Percentiles rank a stretch among this genome's conserved stretches.
phyloP scores from a whole-genome alignment of 495 filamentous ascomycete genomes.

The Aspergillus egyptiacus region DNA sequence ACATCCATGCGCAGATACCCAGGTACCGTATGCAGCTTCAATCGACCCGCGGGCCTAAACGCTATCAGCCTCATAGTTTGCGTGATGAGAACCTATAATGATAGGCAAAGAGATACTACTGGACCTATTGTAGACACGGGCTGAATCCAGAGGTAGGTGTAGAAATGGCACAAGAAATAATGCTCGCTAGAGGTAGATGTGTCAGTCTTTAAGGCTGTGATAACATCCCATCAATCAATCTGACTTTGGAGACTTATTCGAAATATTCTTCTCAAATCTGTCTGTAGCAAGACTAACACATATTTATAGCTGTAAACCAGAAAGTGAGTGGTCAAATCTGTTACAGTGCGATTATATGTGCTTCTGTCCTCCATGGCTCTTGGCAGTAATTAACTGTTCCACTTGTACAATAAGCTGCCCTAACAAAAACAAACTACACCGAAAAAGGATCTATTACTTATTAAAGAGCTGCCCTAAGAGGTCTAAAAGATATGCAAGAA shows the following conservation, averaged over 20 bases:
- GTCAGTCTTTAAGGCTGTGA: slow-evolving; percentile 51
- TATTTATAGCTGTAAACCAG: slow-evolving; percentile 5
- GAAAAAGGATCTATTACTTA: too few species aligned
- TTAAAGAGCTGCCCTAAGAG: too few species aligned
- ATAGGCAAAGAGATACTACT: slow-evolving; percentile 2
- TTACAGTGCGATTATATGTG: slow-evolving; percentile 13
- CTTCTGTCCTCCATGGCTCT: too few species aligned
- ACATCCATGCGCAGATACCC: slow-evolving; percentile 51
- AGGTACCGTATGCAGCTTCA: slow-evolving; percentile 45
- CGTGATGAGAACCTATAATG: slow-evolving; percentile 45
- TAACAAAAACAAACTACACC: too few species aligned
- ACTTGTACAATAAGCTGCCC: too few species aligned
- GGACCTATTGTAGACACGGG: neutral
- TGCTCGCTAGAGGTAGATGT: slow-evolving; percentile 48
- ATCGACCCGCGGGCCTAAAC: slow-evolving; percentile 41
- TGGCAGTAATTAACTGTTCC: too few species aligned
- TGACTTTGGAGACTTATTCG: neutral
- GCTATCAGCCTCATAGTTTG: slow-evolving; percentile 51
- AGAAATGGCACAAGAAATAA: slow-evolving; percentile 59
- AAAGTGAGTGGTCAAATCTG: slow-evolving; percentile 17
- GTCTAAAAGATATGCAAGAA: too few species aligned
- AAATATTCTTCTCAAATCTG: too few species aligned
- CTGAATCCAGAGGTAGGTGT: slow-evolving; percentile 33
- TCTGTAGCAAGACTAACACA: too few species aligned
- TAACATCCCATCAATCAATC: slow-evolving; percentile 18